Percentiles rank a stretch among this genome's conserved stretches.
Conservation (phyloP, 2,329 filamentous ascomycete genomes). For the Paramyrothecium roridum region DNA sequence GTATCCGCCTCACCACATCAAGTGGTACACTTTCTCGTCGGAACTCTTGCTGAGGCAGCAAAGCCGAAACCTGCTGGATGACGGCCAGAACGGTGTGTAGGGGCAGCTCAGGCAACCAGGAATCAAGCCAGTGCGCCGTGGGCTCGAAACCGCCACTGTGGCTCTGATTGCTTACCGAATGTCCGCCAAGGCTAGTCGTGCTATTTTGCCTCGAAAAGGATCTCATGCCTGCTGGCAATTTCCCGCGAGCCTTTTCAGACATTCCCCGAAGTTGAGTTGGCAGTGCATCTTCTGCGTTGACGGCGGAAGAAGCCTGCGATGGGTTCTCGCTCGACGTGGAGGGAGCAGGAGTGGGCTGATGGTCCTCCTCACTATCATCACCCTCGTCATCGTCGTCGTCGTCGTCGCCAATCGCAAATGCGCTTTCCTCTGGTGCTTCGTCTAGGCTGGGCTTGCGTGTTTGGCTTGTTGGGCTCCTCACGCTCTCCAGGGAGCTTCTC, state of each 20-base stretch:
- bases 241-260: slow-evolving; percentile 95
- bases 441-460: slow-evolving; percentile 22
- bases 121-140: slow-evolving; percentile 82
- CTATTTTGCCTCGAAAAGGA: slow-evolving; percentile 89
- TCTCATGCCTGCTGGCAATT: slow-evolving; percentile 82
- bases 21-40: slow-evolving; percentile 38
- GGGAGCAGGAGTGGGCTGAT: slow-evolving; percentile 54
- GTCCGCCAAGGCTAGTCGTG: slow-evolving; percentile 71
- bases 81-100: slow-evolving; percentile 81
- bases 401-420: slow-evolving; percentile 86
- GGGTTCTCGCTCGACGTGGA: slow-evolving; percentile 63
- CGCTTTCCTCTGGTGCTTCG: slow-evolving; percentile 58
- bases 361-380: slow-evolving; percentile 43
- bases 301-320: slow-evolving; percentile 65
- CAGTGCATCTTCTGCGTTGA: slow-evolving; percentile 70
- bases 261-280: slow-evolving; percentile 83
- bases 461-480: slow-evolving; percentile 53
- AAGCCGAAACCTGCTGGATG: slow-evolving; percentile 61
- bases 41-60: slow-evolving; percentile 51
- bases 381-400: slow-evolving; percentile 60
- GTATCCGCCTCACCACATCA: slow-evolving; percentile 52
- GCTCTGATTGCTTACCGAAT: slow-evolving; percentile 56
- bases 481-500: slow-evolving; percentile 65
- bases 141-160: slow-evolving; percentile 68
- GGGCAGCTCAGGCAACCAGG: slow-evolving; percentile 87